Evolutionary conservation across 2,329 filamentous ascomycete genomes (phyloP).

Genomic region (Phialophora verrucosa): DNA sequence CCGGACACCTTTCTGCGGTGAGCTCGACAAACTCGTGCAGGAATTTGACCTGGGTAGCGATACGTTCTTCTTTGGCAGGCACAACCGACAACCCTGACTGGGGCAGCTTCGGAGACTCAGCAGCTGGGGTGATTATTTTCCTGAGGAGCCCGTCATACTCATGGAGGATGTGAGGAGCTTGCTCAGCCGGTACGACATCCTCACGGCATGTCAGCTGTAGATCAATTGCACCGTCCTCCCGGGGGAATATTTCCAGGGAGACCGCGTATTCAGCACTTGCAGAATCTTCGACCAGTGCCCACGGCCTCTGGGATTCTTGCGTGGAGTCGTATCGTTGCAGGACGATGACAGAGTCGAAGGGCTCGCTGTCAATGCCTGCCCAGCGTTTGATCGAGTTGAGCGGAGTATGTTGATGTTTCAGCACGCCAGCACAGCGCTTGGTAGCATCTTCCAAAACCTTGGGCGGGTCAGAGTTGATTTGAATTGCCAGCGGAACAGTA

Average conservation of each 20-base stretch:
- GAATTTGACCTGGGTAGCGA: constrained; percentile 65
- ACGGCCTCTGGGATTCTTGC: constrained; percentile 49
- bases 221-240: constrained; percentile 54
- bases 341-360: constrained; percentile 86
- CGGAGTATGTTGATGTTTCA: constrained; percentile 73
- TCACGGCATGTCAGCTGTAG: constrained; percentile 71
- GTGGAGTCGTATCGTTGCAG: constrained; percentile 68
- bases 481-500: constrained; percentile 75
- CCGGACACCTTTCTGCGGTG: constrained; percentile 62
- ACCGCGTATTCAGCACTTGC: constrained; percentile 68
- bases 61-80: constrained; percentile 62
- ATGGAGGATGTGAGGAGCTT: constrained; percentile 23
- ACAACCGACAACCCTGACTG: constrained; percentile 61
- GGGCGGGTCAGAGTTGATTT: constrained; percentile 59
- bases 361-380: constrained; percentile 65
- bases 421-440: constrained; percentile 66
- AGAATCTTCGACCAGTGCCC: constrained; percentile 68
- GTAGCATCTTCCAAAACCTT: constrained; percentile 69
- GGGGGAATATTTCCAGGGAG: constrained; percentile 77
- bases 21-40: constrained; percentile 80
- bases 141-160: constrained; percentile 38
- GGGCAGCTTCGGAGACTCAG: not conserved
- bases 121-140: constrained; percentile 15
- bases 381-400: constrained; percentile 74
- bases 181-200: constrained; percentile 65